These are phyloP conservation scores for Ceratocystis variospora DNA, from an alignment of 2,329 filamentous ascomycete genomes.

Conservation along the genomic window DNA sequence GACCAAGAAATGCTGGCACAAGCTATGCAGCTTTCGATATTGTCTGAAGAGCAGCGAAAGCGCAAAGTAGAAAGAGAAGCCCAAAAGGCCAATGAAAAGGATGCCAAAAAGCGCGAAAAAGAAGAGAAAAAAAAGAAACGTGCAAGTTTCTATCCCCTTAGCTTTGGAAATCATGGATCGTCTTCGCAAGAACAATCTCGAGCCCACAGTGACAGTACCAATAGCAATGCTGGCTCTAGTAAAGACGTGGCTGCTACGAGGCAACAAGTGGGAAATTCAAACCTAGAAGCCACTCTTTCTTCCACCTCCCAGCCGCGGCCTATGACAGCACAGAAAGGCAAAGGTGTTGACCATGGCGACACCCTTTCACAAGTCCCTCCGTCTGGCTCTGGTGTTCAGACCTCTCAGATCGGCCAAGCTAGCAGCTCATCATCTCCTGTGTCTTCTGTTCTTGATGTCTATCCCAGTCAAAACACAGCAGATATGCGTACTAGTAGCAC, in stretches of 20 bases:
- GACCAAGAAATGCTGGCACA: constrained; percentile 99
- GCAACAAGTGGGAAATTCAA: constrained; percentile 36
- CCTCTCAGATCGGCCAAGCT: constrained; percentile 62
- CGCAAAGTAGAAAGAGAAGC: constrained; percentile 70
- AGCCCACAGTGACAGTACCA: neutral
- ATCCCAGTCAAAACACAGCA: constrained; percentile 29
- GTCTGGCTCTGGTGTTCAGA: constrained; percentile 24
- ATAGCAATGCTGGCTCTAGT: neutral
- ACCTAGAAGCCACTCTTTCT: constrained; percentile 36
- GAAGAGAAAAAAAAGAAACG: constrained; percentile 74
- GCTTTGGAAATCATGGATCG: constrained; percentile 28
- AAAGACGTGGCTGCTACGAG: constrained; percentile 36
- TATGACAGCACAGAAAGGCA: constrained; percentile 45
- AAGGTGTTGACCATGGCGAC: constrained; percentile 46
- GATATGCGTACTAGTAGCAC: constrained; percentile 42
- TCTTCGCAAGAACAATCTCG: constrained; percentile 3
- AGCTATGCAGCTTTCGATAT: constrained; percentile 80
- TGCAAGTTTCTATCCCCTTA: constrained; percentile 28
- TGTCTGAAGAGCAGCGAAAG: constrained; percentile 83
- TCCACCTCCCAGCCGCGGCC: constrained; percentile 23
- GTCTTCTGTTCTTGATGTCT: constrained; percentile 52
- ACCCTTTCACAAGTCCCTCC: constrained; percentile 10
- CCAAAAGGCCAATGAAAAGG: constrained; percentile 59
- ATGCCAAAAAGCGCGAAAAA: constrained; percentile 78
- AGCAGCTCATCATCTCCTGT: constrained; percentile 76